Base-by-base conservation (phyloP, 1,284 basidiomycete species). In the Apiotrichum gamsii region DNA sequence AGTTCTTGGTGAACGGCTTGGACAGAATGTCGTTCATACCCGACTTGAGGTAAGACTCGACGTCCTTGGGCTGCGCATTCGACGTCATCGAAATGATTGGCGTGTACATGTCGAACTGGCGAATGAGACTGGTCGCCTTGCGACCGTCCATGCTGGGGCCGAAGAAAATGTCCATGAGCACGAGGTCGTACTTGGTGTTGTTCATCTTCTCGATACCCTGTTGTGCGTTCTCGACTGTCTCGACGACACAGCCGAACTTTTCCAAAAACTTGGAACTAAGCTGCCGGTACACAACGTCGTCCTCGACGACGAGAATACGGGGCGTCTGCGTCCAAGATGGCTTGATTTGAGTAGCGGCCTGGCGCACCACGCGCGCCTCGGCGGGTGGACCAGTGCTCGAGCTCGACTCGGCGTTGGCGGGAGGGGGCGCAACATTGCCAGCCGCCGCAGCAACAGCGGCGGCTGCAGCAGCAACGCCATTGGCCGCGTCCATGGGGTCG, bases 21-120 rank as follows among this genome's bases (percentile, higher is more conserved):
- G 91, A 87, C n/a, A 96, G 75, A 49, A 95, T 86, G 72, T 96
- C 93, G 70, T 94, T 96, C 93, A 96, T 96, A 19, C 90, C 84
- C 15, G 65, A 66, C 36, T 60, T 58, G 21, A 63, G 46, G 50
- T 67, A 67, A 23, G 62, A 62, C 42, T 61, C 57, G 49, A 71
- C 64, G 45, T 67, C 67, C 60, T 67, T 64, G 79, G 65, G 32
- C 58, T 87, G 86, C 43, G 87, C 89, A 69, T 94, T 95, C 64
- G 83, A 85, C 45, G 90, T 95, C 90, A 96, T 95, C 14, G 87
- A 91, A 61, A 96, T 95, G 69, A 95, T 95, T 3, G 93, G 93
- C 39, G 93, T 97, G 43, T 61, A 65, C 25, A 59, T 82, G 73
- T 96, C 91, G 64, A 96, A 96, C 73, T 91, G 87, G 14, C 93